Evolutionary conservation across 2,329 filamentous ascomycete species (phyloP).

Genomic region (Lachnellula hyalina): DNA sequence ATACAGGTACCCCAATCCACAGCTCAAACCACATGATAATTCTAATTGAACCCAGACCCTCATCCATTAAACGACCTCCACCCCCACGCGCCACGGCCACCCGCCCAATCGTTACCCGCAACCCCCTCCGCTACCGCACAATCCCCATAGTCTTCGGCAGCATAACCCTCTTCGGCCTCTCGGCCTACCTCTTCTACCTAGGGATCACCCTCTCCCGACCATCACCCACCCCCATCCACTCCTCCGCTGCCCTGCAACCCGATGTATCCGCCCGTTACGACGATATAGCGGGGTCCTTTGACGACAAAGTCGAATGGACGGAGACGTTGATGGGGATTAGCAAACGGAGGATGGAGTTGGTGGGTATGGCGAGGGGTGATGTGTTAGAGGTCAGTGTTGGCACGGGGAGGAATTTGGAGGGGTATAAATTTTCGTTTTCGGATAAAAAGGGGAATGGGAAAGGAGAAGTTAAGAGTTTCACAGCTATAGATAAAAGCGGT

Average conservation of each 20-base stretch:
- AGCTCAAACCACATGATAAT: not conserved
- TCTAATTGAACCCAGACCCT: constrained; percentile 13
- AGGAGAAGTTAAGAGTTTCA: constrained; percentile 47
- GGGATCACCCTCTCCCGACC: constrained; percentile 30
- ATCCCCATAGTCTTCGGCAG: constrained; percentile 22
- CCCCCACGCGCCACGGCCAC: not conserved
- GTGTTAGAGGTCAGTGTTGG: constrained; percentile 60
- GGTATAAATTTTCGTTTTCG: constrained; percentile 49
- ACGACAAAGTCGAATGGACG: constrained; percentile 50
- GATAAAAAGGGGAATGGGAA: constrained; percentile 17
- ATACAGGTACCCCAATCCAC: constrained; percentile 9
- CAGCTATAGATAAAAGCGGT: constrained; percentile 55
- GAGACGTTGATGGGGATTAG: constrained; percentile 54
- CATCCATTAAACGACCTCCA: constrained; percentile 11
- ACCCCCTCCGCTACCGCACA: constrained; percentile 22
- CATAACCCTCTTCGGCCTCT: constrained; percentile 15
- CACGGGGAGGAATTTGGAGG: constrained; percentile 55
- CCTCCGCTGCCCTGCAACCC: constrained; percentile 14
- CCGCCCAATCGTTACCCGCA: constrained; percentile 5
- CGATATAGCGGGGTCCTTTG: constrained; percentile 48
- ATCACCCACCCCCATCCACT: constrained; percentile 22
- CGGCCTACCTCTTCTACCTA: constrained; percentile 29
- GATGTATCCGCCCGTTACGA: constrained; percentile 31
- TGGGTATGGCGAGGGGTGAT: constrained; percentile 44
- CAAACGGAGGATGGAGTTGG: constrained; percentile 44